phyloP scores from a whole-genome alignment of 805 yeast species.

The Yamadazyma insecticola region DNA sequence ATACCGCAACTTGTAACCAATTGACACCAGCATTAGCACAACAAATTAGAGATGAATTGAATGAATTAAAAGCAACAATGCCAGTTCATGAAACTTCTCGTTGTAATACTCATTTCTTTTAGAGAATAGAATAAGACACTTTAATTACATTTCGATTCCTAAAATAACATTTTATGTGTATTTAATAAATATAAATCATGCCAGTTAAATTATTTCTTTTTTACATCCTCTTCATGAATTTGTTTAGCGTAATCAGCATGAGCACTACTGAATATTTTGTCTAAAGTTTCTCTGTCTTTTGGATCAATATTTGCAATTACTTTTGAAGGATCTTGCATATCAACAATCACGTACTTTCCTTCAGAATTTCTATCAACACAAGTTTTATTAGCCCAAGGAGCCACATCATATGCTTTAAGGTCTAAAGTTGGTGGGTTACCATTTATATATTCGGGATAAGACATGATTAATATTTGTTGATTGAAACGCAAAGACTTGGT shows the following conservation, averaged over 20 bases:
- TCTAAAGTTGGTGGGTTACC: conserved; percentile 46
- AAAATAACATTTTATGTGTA: background rate
- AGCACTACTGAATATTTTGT: conserved; percentile 45
- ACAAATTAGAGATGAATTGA: conserved; percentile 79
- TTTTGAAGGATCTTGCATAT: conserved; percentile 39
- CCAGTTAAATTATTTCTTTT: conserved; percentile 1
- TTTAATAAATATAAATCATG: background rate
- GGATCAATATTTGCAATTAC: conserved; percentile 41
- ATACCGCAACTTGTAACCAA: conserved; percentile 86
- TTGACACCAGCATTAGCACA: conserved; percentile 85
- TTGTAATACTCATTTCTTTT: conserved; percentile 82
- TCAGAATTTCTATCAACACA: conserved; percentile 38
- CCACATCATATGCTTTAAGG: conserved; percentile 44
- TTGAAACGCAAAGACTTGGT: too few relatives aligned
- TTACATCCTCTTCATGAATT: conserved; percentile 7
- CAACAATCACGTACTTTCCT: conserved; percentile 38
- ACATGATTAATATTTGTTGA: conserved; percentile 8
- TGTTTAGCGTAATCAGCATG: conserved; percentile 23
- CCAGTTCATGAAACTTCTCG: conserved; percentile 73
- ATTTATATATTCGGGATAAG: conserved; percentile 40
- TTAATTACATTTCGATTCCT: background rate
- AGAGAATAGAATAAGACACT: too few relatives aligned
- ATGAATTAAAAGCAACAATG: conserved; percentile 76
- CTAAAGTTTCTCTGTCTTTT: conserved; percentile 34
- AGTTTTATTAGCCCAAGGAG: conserved; percentile 48